Evolutionary conservation across 805 yeast species (phyloP).

Genomic region (Myxozyma vanderwaltii): DNA sequence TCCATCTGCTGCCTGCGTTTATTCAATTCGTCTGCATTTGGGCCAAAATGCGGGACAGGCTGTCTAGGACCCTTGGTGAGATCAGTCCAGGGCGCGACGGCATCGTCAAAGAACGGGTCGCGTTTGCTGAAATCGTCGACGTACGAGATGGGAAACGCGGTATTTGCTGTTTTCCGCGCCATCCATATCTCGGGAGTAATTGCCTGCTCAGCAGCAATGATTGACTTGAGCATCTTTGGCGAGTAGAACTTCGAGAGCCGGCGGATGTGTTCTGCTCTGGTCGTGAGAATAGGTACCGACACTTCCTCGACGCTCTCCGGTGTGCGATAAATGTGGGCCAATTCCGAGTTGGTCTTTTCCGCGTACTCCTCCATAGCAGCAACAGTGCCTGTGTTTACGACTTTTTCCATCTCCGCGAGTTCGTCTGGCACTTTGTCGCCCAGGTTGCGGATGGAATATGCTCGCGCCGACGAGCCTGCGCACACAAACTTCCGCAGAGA

Average conservation of each 20-base stretch:
- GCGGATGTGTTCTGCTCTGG: conserved; percentile 10
- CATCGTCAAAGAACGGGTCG: conserved; percentile 76
- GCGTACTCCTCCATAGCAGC: background rate
- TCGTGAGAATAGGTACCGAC: background rate
- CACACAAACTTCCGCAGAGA: background rate
- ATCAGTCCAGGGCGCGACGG: conserved; percentile 52
- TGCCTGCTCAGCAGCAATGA: conserved; percentile 74
- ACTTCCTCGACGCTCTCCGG: background rate
- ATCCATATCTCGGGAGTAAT: conserved; percentile 66
- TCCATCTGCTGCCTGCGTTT: background rate
- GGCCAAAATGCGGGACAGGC: conserved; percentile 45
- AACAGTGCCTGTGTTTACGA: background rate
- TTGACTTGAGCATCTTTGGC: conserved; percentile 76
- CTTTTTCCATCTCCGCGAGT: background rate
- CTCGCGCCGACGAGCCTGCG: no score
- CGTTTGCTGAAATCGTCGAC: conserved; percentile 68
- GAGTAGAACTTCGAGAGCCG: conserved; percentile 66
- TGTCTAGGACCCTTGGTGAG: conserved; percentile 56
- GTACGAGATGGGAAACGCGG: conserved; percentile 68
- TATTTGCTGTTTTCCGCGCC: conserved; percentile 47
- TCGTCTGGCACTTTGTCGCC: background rate
- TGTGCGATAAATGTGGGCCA: background rate
- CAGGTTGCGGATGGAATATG: background rate
- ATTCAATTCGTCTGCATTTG: background rate
- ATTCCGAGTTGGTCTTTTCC: background rate